phyloP scores from a whole-genome alignment of 192 early-diverging fungal species.

The Entrophospora sp. region DNA sequence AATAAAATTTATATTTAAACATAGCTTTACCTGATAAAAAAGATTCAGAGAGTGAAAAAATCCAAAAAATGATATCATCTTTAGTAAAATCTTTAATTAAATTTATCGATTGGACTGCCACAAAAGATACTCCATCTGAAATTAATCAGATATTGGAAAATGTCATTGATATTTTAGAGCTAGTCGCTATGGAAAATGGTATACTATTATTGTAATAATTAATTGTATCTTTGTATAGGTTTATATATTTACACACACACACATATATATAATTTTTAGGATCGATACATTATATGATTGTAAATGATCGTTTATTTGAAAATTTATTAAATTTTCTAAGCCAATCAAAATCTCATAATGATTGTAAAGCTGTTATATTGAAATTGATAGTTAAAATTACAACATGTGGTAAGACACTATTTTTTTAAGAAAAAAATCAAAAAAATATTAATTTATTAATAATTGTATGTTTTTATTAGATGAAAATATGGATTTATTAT shows the following conservation, averaged over 20 bases:
- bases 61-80: neutral
- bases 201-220: neutral
- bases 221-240: neutral
- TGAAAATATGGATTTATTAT: slow-evolving; percentile 39
- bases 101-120: neutral
- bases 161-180: slow-evolving; percentile 28
- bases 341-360: slow-evolving; percentile 29
- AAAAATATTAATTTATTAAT: neutral
- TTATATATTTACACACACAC: too few species aligned
- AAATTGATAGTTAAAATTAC: slow-evolving; percentile 39
- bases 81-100: slow-evolving; percentile 9
- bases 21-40: too few species aligned
- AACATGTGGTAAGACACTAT: slow-evolving; percentile 27
- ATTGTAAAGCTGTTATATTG: slow-evolving; percentile 31
- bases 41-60: too few species aligned
- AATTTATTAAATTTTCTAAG: slow-evolving; percentile 38
- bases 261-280: too few species aligned
- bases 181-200: slow-evolving; percentile 31
- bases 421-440: neutral
- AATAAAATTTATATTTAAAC: too few species aligned
- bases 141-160: slow-evolving; percentile 22
- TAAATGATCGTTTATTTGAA: slow-evolving; percentile 24
- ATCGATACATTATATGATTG: neutral
- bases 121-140: neutral
- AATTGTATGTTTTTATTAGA: slow-evolving; percentile 25